Percentiles rank a stretch among this genome's conserved stretches.
phyloP scores from a whole-genome alignment of 2,329 filamentous ascomycete species.

The Stenocarpella maydis region DNA sequence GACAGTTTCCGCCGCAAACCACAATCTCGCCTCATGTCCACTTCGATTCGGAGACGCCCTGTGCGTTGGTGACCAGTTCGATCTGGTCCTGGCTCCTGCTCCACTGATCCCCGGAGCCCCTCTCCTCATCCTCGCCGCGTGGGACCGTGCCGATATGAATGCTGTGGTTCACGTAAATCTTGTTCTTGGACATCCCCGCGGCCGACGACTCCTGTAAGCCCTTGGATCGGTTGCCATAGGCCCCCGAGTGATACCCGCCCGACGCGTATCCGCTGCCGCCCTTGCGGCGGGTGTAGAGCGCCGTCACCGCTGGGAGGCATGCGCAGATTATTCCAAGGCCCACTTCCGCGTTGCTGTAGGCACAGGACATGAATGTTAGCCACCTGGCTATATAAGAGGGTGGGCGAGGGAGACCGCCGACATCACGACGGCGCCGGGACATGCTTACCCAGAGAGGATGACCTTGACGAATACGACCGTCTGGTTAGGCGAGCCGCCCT shows the following conservation, averaged over 20 bases:
- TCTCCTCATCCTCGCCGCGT: conserved; percentile 13
- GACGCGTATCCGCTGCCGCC: conserved; percentile 18
- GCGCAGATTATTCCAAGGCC: conserved; percentile 45
- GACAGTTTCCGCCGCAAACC: background rate
- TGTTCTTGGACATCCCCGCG: conserved; percentile 14
- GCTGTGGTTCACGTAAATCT: conserved; percentile 24
- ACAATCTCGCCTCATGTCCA: background rate
- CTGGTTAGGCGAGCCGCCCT: conserved; percentile 40
- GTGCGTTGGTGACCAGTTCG: conserved; percentile 26
- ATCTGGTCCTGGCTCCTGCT: conserved; percentile 28
- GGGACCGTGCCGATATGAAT: conserved; percentile 13
- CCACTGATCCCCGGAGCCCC: conserved; percentile 8
- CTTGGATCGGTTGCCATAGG: conserved; percentile 17
- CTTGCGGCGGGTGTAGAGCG: conserved; percentile 35
- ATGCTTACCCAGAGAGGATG: conserved; percentile 39
- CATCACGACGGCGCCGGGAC: background rate
- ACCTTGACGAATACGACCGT: conserved; percentile 42
- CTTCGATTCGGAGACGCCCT: conserved; percentile 9
- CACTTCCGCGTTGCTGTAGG: conserved; percentile 42
- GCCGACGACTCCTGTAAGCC: background rate
- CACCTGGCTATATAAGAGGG: no score
- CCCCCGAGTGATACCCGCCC: conserved; percentile 4
- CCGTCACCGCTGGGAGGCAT: conserved; percentile 43
- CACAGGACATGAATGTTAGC: background rate
- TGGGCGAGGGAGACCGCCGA: background rate